These are phyloP conservation scores for Carex arenaria DNA, from an alignment of 202 grass and related monocot species.

Conservation along the genomic window DNA sequence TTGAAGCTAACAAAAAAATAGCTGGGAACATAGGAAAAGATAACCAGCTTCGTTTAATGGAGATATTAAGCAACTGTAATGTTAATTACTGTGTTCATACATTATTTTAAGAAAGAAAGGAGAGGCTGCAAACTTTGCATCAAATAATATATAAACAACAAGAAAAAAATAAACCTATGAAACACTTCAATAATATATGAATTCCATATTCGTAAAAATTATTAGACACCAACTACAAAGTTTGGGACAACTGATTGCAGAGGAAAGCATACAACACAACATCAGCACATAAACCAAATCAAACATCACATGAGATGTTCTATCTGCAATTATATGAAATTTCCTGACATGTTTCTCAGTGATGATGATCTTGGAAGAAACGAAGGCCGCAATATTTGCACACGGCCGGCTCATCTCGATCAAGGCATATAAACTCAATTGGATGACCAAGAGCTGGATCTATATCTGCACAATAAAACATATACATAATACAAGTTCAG, in stretches of 20 bases:
- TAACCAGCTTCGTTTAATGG: not conserved
- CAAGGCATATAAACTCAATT: constrained; percentile 94
- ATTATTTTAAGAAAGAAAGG: not conserved
- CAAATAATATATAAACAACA: not conserved
- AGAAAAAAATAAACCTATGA: not conserved
- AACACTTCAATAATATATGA: not conserved
- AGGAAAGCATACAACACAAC: not conserved
- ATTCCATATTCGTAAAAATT: constrained; percentile 17
- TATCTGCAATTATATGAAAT: constrained; percentile 14
- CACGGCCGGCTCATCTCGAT: constrained; percentile 56
- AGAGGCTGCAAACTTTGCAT: not conserved
- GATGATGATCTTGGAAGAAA: constrained; percentile 78
- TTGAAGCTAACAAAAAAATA: not conserved
- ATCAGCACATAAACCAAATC: constrained; percentile 1
- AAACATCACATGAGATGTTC: constrained; percentile 11
- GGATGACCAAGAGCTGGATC: constrained; percentile 80
- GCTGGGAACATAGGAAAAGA: not conserved
- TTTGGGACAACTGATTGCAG: constrained; percentile 7
- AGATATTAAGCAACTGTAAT: not conserved
- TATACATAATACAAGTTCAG: constrained; percentile 21
- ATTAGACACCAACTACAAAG: constrained; percentile 23
- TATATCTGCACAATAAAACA: constrained; percentile 39
- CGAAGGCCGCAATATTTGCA: constrained; percentile 98
- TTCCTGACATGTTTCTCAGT: constrained; percentile 37
- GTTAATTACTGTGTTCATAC: not conserved